Evolutionary conservation across 345 rosid genomes (phyloP), one percentile per base, ranked within the genome.

Genomic region (Murraya paniculata): DNA sequence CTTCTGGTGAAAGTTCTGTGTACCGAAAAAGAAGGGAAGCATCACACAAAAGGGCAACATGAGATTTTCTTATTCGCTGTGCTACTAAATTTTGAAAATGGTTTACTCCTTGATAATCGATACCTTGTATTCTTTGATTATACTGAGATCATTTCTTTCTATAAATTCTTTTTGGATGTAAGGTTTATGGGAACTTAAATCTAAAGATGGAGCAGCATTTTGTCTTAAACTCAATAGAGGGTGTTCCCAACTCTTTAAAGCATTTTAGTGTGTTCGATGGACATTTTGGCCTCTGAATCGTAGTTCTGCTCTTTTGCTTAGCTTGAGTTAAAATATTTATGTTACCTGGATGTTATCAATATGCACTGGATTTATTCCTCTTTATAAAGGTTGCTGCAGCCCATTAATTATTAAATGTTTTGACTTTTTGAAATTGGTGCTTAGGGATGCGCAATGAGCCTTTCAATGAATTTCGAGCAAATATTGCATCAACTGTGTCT

Each of bases 381-480:
- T 30, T n/a, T 70, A 80, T 53, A 38, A 58, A 55, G 31, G 39
- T 68, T 68, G 72, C 78, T 19, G 55, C 33, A 68, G 39, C 41
- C 36, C 9, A 28, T n/a, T 82, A 73, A 65, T 25, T 64, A 31
- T 30, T 50, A 35, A 75, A 53, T 64, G 77, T 61, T 61, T 76
- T 80, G 39, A 35, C 75, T 70, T 73, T 64, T 41, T 53, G 74
- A 77, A 59, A 41, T 71, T 81, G 45, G 22, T 77, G 28, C 82
- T 53, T 84, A 96, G 99, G 99, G 62, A 79, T 85, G 77, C 90
- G 86, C 50, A 90, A 88, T 81, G 98, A 94, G 81, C 77, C 82
- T 73, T 85, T 84, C 82, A 98, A 96, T 81, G 98, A 93, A 84
- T 85, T 92, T 64, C 90, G 90, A 78, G 79, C 86, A 73, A 94